Conservation (phyloP, 495 filamentous ascomycete genomes). For the Aspergillus funiculosus region DNA sequence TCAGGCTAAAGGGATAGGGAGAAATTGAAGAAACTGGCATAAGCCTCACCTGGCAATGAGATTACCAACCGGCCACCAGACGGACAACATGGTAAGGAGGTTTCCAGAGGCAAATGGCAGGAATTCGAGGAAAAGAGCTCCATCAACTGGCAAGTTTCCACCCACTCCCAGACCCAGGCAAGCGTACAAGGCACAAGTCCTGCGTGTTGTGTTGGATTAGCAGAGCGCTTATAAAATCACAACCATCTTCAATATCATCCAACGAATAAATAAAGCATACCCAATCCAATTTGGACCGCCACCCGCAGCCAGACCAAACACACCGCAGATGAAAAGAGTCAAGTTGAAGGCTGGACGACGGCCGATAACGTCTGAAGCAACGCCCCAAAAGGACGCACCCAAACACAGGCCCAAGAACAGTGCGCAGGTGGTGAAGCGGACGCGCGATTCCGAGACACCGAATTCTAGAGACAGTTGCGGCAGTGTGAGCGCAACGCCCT, state of each 20-base stretch:
- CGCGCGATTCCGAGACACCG: conserved; percentile 39
- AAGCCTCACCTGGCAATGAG: conserved; percentile 37
- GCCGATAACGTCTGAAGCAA: conserved; percentile 52
- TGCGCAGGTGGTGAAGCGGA: conserved; percentile 53
- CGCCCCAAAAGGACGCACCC: conserved; percentile 56
- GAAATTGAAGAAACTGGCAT: neutral
- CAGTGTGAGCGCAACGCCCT: conserved; percentile 54
- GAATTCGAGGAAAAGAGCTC: conserved; percentile 58
- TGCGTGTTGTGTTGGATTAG: neutral
- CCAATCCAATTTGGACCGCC: conserved; percentile 51
- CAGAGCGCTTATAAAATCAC: too few species aligned
- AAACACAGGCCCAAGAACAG: conserved; percentile 52
- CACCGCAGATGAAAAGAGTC: conserved; percentile 50
- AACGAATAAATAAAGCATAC: conserved; percentile 15
- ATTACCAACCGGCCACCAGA: conserved; percentile 58
- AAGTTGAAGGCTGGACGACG: conserved; percentile 55
- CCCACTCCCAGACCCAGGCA: conserved; percentile 54
- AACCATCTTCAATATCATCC: neutral
- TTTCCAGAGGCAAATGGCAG: conserved; percentile 48
- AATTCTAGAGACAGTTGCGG: conserved; percentile 48
- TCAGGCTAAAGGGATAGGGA: too few species aligned
- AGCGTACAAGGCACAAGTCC: conserved; percentile 41
- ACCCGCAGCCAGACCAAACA: conserved; percentile 51
- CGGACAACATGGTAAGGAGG: conserved; percentile 51
- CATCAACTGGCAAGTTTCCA: conserved; percentile 52